phyloP scores from a whole-genome alignment of 768 basidiomycete genomes.

The Omphalotus guepiniiformis region DNA sequence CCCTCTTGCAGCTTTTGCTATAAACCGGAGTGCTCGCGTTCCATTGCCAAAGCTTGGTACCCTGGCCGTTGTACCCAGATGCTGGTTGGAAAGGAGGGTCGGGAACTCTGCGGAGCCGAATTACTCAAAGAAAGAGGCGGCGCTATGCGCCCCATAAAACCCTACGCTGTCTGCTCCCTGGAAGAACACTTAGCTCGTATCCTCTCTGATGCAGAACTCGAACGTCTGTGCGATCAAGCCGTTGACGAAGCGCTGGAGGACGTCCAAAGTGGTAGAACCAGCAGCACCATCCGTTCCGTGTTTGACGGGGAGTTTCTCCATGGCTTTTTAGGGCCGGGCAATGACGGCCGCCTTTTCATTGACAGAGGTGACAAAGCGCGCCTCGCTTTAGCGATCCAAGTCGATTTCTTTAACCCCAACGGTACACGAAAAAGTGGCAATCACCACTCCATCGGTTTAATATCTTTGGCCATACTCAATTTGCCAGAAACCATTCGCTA shows the following conservation, averaged over 20 bases:
- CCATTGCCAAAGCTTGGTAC: slow-evolving; percentile 4
- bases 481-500: slow-evolving; percentile 17
- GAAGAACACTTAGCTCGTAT: slow-evolving; percentile 9
- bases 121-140: neutral
- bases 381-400: slow-evolving; percentile 14
- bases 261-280: neutral
- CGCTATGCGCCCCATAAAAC: slow-evolving; percentile 9
- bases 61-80: neutral
- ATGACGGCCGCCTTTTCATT: neutral
- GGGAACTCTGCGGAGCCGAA: neutral
- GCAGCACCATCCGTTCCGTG: neutral
- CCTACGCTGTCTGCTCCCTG: slow-evolving; percentile 9
- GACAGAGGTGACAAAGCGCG: neutral
- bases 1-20: slow-evolving; percentile 15
- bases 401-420: slow-evolving; percentile 25
- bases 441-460: slow-evolving; percentile 13
- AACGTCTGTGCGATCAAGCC: slow-evolving; percentile 1
- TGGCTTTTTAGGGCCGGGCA: neutral
- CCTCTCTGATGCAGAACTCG: slow-evolving; percentile 8
- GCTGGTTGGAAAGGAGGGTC: neutral
- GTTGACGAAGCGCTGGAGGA: slow-evolving; percentile 8
- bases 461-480: slow-evolving; percentile 21
- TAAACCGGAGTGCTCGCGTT: slow-evolving; percentile 5
- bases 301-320: neutral
- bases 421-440: slow-evolving; percentile 14